These are phyloP conservation scores for Aphanocladium album DNA, from an alignment of 2,329 filamentous ascomycete species.

Conservation along the genomic window DNA sequence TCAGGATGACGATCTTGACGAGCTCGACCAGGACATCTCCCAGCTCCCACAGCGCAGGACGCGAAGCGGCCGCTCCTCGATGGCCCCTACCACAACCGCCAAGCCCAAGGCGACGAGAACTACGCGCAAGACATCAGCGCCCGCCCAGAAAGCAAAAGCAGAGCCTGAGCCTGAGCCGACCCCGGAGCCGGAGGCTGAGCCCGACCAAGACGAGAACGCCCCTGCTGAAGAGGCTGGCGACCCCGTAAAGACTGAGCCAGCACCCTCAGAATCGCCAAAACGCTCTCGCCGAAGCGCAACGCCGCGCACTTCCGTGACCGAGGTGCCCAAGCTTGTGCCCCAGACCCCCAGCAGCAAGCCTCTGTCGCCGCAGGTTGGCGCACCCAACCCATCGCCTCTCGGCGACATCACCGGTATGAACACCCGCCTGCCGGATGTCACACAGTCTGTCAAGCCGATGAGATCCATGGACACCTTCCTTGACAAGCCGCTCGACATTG, in stretches of 20 bases:
- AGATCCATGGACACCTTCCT: constrained; percentile 72
- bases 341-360: constrained; percentile 50
- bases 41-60: constrained; percentile 21
- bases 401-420: constrained; percentile 72
- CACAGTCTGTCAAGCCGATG: constrained; percentile 59
- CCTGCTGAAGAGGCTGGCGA: constrained; percentile 54
- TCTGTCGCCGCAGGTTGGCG: constrained; percentile 50
- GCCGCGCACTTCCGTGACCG: constrained; percentile 35
- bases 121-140: constrained; percentile 37
- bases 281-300: constrained; percentile 22
- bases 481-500: constrained; percentile 90
- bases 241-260: constrained; percentile 11
- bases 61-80: constrained; percentile 35
- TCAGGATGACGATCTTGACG: constrained; percentile 57
- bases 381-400: constrained; percentile 53
- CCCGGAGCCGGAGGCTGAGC: neutral
- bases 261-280: constrained; percentile 22
- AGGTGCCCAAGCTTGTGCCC: constrained; percentile 34
- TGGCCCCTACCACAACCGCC: constrained; percentile 39
- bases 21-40: constrained; percentile 69
- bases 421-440: constrained; percentile 24
- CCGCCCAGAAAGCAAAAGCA: constrained; percentile 18
- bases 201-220: neutral
- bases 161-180: constrained; percentile 11
- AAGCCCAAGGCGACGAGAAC: constrained; percentile 30